A percentile compares a stretch with the other conserved stretches of the same genome.
phyloP scores from a whole-genome alignment of 2,329 filamentous ascomycete species.

The Sporothrix pseudoabietina region DNA sequence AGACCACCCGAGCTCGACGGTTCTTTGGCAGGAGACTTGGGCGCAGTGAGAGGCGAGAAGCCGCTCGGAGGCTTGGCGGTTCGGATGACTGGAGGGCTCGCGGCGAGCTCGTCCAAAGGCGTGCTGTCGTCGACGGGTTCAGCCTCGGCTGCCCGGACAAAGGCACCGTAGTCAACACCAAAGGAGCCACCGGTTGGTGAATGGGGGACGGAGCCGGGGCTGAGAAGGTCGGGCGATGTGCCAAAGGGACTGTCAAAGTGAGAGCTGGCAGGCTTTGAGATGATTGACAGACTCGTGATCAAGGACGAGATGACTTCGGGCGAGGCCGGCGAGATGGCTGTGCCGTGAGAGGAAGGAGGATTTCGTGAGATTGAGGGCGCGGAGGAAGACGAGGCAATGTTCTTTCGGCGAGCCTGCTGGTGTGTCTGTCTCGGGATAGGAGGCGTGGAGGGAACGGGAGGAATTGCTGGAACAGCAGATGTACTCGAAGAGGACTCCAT shows the following conservation, averaged over 20 bases:
- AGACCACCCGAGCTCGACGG: slow-evolving; percentile 49
- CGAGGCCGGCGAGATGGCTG: slow-evolving; percentile 33
- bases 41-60: slow-evolving; percentile 69
- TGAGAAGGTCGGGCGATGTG: slow-evolving; percentile 42
- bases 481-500: slow-evolving; percentile 32
- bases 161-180: slow-evolving; percentile 73
- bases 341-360: slow-evolving; percentile 31
- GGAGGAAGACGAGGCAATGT: slow-evolving; percentile 23
- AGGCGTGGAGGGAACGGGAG: slow-evolving; percentile 34
- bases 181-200: slow-evolving; percentile 56
- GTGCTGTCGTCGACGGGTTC: slow-evolving; percentile 52
- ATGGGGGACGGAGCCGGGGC: slow-evolving; percentile 37
- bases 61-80: slow-evolving; percentile 82
- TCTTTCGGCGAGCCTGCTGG: slow-evolving; percentile 41
- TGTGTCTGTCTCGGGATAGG: slow-evolving; percentile 40
- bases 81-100: slow-evolving; percentile 70
- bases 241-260: slow-evolving; percentile 66
- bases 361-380: slow-evolving; percentile 25
- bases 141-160: slow-evolving; percentile 55
- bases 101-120: slow-evolving; percentile 62
- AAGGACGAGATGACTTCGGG: slow-evolving; percentile 71
- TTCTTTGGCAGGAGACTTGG: slow-evolving; percentile 56
- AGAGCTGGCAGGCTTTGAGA: slow-evolving; percentile 65
- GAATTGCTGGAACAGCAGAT: slow-evolving; percentile 14
- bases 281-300: slow-evolving; percentile 71